phyloP scores from a whole-genome alignment of 116 monocot species.

The Posidonia oceanica region DNA sequence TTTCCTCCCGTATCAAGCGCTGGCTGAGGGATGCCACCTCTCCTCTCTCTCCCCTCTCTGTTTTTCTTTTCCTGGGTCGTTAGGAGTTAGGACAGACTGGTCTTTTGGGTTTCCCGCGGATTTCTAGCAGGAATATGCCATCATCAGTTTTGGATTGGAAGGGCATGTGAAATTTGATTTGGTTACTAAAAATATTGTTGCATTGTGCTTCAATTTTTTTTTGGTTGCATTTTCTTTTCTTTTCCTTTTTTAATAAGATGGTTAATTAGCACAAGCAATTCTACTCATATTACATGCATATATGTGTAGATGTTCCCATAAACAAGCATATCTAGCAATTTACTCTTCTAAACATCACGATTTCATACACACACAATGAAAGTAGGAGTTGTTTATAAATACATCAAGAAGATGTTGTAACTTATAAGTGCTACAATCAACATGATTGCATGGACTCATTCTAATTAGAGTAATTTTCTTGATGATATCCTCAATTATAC shows the following conservation, averaged over 20 bases:
- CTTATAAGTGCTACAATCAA: too few relatives aligned
- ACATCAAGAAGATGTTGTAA: too few relatives aligned
- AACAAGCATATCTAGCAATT: too few relatives aligned
- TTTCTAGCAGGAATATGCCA: background rate
- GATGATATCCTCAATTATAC: too few relatives aligned
- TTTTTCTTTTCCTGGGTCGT: background rate
- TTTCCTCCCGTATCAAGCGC: background rate
- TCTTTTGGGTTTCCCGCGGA: conserved; percentile 5
- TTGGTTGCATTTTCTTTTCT: background rate
- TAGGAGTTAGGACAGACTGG: background rate
- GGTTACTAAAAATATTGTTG: background rate
- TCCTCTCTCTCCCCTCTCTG: background rate
- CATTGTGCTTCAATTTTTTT: background rate
- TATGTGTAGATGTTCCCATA: too few relatives aligned
- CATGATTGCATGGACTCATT: too few relatives aligned
- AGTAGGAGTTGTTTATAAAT: too few relatives aligned
- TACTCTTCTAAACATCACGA: too few relatives aligned
- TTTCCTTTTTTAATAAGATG: background rate
- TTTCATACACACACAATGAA: too few relatives aligned
- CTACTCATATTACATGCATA: background rate
- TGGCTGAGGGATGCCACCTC: background rate
- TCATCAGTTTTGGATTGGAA: too few relatives aligned
- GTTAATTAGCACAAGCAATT: background rate
- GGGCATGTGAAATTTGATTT: too few relatives aligned
- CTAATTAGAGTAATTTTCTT: too few relatives aligned